A percentile compares a stretch with the other conserved stretches of the same genome.
phyloP scores from a whole-genome alignment of 2,329 filamentous ascomycete genomes.

The Arthroderma uncinatum region DNA sequence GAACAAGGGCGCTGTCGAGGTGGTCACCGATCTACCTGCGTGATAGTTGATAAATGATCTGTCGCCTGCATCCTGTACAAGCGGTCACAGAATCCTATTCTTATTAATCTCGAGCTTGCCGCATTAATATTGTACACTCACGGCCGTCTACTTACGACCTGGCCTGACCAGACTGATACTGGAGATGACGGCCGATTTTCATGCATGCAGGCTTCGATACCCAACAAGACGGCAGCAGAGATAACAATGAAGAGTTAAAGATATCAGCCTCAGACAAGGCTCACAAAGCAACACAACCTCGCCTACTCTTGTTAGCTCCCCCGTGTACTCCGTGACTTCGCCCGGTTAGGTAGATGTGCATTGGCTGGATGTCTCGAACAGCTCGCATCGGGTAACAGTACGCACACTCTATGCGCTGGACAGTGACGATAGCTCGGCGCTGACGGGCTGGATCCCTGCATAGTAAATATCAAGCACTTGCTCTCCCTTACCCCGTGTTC shows the following conservation, averaged over 20 bases:
- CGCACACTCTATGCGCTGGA: not conserved
- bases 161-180: no score
- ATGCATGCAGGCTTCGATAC: not conserved
- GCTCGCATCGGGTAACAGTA: not conserved
- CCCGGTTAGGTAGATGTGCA: slow-evolving; percentile 1
- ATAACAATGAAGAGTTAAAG: no score
- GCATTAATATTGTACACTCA: no score
- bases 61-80: not conserved
- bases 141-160: no score
- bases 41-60: not conserved
- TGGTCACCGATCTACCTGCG: not conserved
- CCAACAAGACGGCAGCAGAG: not conserved
- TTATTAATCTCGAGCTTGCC: not conserved
- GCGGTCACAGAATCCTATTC: not conserved
- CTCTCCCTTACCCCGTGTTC: no score
- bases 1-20: not conserved
- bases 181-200: not conserved
- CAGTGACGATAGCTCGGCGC: not conserved
- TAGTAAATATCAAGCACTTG: not conserved
- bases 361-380: not conserved
- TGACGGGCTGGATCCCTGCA: not conserved
- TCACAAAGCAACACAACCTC: not conserved
- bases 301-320: not conserved
- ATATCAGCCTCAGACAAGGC: not conserved
- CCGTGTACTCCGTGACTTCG: not conserved